phyloP scores from a whole-genome alignment of 169 alveolate species.

The Plasmodium blacklocki region DNA sequence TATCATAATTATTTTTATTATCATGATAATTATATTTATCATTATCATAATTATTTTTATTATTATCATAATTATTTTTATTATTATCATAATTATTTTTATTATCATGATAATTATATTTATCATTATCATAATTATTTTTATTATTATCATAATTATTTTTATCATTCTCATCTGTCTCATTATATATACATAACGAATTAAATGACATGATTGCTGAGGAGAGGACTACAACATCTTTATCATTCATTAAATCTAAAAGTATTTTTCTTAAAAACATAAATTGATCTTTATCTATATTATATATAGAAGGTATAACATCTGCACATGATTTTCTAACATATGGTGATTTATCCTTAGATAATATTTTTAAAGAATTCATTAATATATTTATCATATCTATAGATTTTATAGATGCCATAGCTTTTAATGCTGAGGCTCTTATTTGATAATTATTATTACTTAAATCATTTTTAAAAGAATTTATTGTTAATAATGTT shows the following conservation, averaged over 20 bases:
- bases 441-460: constrained; percentile 85
- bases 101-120: not conserved
- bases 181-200: constrained; percentile 14
- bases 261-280: constrained; percentile 58
- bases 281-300: constrained; percentile 79
- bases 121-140: no score
- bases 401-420: constrained; percentile 84
- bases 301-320: constrained; percentile 83
- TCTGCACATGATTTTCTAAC: constrained; percentile 89
- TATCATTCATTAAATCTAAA: constrained; percentile 74
- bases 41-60: no score
- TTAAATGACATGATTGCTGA: constrained; percentile 82
- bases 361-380: constrained; percentile 82
- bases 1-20: no score
- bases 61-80: no score
- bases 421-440: constrained; percentile 86
- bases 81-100: not conserved
- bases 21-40: no score
- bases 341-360: constrained; percentile 87
- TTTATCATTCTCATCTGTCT: not conserved
- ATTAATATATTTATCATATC: constrained; percentile 83
- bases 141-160: no score
- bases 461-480: constrained; percentile 87
- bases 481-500: constrained; percentile 84
- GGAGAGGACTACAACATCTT: constrained; percentile 78